Evolutionary conservation across 768 basidiomycete species (phyloP), one percentile per base, ranked within the genome.

Genomic region (Lactarius akahatsu): DNA sequence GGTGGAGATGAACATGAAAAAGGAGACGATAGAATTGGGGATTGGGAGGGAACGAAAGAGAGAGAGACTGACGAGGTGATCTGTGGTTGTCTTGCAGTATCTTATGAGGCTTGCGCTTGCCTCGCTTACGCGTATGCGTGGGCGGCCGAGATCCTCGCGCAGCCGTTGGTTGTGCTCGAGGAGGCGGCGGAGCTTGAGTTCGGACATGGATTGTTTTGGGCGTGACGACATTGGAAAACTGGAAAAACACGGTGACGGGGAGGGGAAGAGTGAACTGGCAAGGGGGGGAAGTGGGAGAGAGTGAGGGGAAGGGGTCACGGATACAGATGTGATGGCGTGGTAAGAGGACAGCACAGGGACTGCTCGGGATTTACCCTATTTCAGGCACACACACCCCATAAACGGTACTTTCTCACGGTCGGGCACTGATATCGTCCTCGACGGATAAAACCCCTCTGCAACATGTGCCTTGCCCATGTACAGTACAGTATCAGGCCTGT

Each of bases 141-240:
- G 90, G 63, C 91, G 78, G 18, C 85, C 83, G 38, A 92, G 78
- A 72, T 92, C 91, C 72, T 92, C 90, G 67, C 83, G 78, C 61
- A 92, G 76, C 34, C 90, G 79, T 70, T 85, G 82, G 73, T 91
- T 92, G 74, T 92, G 90, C 74, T 92, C 90, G 43, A 85, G 80
- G 65, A 92, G 79, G 64, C 90, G 81, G 20, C 90, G 82, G 63
- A 91, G 85, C 80, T 90, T 91, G 77, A 92, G 82, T 79, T 92
- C 90, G 57, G 87, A 86, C 88, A 90, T 89, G 71, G 87, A 87
- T 74, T 88, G 87, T 84, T 74, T 88, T 82, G 70, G 81, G 75
- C 87, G 82, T 73, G 81, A 80, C 71, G 83, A 86, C 87, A 88
- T 88, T 13, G 13, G 23, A 11, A 26, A 15, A 2, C 4, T 6